phyloP scores from a whole-genome alignment of 139 green algal genomes.

The Micractinium conductrix region DNA sequence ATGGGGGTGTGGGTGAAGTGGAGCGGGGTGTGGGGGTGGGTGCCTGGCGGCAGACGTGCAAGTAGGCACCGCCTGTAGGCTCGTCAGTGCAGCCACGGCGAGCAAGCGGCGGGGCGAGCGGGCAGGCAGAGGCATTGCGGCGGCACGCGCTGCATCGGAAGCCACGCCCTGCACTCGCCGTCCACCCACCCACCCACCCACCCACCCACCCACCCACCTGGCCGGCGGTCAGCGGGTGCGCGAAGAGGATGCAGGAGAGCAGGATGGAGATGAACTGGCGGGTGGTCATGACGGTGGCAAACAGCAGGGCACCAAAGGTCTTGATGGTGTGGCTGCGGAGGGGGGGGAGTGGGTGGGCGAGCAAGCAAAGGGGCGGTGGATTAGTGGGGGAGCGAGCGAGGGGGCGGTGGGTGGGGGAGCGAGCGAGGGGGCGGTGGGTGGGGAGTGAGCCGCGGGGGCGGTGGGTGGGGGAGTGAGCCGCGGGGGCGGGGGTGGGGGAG shows the following conservation, averaged over 20 bases:
- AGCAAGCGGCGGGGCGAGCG: too few relatives aligned
- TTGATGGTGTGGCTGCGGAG: constrained; percentile 31
- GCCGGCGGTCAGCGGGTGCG: constrained; percentile 73
- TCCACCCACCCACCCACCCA: too few relatives aligned
- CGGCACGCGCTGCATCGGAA: too few relatives aligned
- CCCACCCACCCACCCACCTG: too few relatives aligned
- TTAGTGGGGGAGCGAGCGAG: background rate
- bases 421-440: background rate
- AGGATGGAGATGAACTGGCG: constrained; percentile 94
- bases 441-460: too few relatives aligned
- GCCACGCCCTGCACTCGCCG: too few relatives aligned
- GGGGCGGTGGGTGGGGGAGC: background rate
- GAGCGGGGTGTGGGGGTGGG: too few relatives aligned
- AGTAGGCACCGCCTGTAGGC: too few relatives aligned
- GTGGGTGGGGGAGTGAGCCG: background rate
- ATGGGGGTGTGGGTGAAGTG: too few relatives aligned
- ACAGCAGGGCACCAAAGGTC: constrained; percentile 71
- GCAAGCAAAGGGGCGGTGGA: background rate
- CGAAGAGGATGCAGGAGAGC: constrained; percentile 87
- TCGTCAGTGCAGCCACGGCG: too few relatives aligned
- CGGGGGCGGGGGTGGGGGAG: background rate
- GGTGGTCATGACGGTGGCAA: constrained; percentile 96
- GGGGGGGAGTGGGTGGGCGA: background rate
- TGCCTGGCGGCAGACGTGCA: too few relatives aligned
- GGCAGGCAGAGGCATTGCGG: too few relatives aligned